phyloP scores from a whole-genome alignment of 129 eudicot genomes.

The Centaurea solstitialis region DNA sequence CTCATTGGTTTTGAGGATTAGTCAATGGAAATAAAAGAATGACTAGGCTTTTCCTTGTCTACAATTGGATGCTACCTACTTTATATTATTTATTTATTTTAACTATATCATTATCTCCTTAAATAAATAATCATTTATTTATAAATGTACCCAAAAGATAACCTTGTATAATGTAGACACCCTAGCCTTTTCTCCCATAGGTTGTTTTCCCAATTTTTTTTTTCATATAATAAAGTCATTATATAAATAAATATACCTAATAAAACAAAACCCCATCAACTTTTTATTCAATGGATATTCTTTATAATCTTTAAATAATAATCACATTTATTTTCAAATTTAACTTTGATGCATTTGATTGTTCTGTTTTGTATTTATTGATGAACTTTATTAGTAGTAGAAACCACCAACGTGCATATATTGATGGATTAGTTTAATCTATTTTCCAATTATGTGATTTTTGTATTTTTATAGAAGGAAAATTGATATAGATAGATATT shows the following conservation, averaged over 20 bases:
- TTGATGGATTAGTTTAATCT: no score
- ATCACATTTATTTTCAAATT: neutral
- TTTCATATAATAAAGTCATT: neutral
- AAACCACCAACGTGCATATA: no score
- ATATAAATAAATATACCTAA: neutral
- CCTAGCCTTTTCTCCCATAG: neutral
- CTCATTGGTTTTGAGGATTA: conserved; percentile 28
- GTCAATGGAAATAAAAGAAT: conserved; percentile 28
- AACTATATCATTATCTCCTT: neutral
- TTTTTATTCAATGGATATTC: neutral
- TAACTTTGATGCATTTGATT: no score
- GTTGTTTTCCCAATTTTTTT: conserved; percentile 8
- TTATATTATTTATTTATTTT: conserved; percentile 12
- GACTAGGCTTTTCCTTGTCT: conserved; percentile 23
- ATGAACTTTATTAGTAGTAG: no score
- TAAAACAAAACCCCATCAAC: neutral
- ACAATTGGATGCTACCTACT: conserved; percentile 38
- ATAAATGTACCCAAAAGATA: conserved; percentile 26
- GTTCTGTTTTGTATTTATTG: no score
- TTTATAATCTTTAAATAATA: neutral
- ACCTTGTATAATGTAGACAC: conserved; percentile 27
- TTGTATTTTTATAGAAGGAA: no score
- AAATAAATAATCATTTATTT: neutral
- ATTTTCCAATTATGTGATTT: no score
- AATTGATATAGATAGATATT: no score